Conservation (phyloP, 176 grass and related monocot species). For the Ensete glaucum region DNA sequence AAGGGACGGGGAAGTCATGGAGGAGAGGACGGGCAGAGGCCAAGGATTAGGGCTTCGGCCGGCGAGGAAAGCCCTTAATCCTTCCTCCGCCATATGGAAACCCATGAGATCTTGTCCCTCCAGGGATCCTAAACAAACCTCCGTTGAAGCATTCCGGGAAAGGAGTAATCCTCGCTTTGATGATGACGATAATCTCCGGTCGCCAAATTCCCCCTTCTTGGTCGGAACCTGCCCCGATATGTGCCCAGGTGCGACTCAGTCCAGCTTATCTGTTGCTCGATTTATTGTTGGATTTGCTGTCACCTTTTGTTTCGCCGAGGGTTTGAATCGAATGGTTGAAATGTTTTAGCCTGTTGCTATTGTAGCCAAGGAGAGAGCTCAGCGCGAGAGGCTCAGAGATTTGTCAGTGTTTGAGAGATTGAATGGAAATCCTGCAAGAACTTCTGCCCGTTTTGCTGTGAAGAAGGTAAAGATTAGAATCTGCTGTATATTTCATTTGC, state of each 20-base stretch:
- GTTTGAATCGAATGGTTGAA: neutral
- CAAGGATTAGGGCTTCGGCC: neutral
- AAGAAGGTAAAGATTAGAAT: conserved; percentile 60
- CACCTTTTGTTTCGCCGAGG: too few relatives aligned
- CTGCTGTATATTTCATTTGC: neutral
- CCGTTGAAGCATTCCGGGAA: neutral
- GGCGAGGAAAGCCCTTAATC: neutral
- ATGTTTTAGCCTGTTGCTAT: neutral
- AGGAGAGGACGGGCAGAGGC: neutral
- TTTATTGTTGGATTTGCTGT: neutral
- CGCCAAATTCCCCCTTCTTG: conserved; percentile 24
- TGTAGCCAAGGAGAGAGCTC: conserved; percentile 55
- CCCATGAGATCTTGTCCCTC: neutral
- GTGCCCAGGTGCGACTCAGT: conserved; percentile 53
- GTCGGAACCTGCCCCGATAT: conserved; percentile 73
- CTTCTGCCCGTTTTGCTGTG: conserved; percentile 59
- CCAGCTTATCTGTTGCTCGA: neutral
- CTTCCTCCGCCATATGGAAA: neutral
- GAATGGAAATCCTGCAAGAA: conserved; percentile 36
- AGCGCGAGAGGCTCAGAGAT: conserved; percentile 80
- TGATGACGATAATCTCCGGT: neutral
- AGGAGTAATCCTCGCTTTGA: neutral
- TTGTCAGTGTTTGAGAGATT: conserved; percentile 68
- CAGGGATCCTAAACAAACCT: neutral
- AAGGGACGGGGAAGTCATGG: neutral